Conservation (phyloP, 495 filamentous ascomycete species). For the Aspergillus asperescens region DNA sequence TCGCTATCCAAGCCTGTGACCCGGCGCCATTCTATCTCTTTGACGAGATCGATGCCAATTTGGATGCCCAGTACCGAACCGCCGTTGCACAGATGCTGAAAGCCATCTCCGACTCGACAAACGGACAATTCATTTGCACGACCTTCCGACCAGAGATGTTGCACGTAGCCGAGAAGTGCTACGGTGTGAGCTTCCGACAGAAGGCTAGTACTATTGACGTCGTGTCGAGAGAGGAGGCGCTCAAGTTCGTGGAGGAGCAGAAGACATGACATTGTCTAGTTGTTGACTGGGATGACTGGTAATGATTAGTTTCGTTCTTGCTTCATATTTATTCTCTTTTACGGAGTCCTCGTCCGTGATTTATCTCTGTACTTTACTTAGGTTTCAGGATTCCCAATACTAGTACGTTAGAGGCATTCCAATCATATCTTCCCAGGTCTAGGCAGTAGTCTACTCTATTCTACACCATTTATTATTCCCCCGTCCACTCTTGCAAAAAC, state of each 20-base stretch:
- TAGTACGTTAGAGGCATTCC: slow-evolving; percentile 11
- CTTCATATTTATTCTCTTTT: too few relatives aligned
- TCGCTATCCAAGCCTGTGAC: slow-evolving; percentile 97
- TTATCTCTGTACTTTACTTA: slow-evolving; percentile 11
- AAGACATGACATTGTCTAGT: slow-evolving; percentile 33
- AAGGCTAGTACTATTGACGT: slow-evolving; percentile 92
- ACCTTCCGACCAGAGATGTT: slow-evolving; percentile 98
- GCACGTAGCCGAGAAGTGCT: slow-evolving; percentile 92
- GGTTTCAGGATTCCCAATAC: slow-evolving; percentile 24
- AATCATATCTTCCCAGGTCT: neutral
- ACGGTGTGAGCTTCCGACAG: slow-evolving; percentile 88
- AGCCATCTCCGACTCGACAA: slow-evolving; percentile 59
- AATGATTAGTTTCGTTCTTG: slow-evolving; percentile 12
- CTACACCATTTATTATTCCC: slow-evolving; percentile 20
- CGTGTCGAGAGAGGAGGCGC: slow-evolving; percentile 77
- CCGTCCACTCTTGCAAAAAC: slow-evolving; percentile 58
- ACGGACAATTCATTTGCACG: slow-evolving; percentile 77
- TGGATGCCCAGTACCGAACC: slow-evolving; percentile 95
- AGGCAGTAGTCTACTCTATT: neutral
- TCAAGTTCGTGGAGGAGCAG: slow-evolving; percentile 89
- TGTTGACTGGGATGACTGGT: slow-evolving; percentile 13
- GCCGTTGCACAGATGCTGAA: slow-evolving; percentile 85
- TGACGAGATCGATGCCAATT: slow-evolving; percentile 97
- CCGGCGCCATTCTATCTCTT: slow-evolving; percentile 98
- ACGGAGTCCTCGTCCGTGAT: neutral